Evolutionary conservation across 257 asterid species (phyloP).

Genomic region (Lavandula angustifolia): DNA sequence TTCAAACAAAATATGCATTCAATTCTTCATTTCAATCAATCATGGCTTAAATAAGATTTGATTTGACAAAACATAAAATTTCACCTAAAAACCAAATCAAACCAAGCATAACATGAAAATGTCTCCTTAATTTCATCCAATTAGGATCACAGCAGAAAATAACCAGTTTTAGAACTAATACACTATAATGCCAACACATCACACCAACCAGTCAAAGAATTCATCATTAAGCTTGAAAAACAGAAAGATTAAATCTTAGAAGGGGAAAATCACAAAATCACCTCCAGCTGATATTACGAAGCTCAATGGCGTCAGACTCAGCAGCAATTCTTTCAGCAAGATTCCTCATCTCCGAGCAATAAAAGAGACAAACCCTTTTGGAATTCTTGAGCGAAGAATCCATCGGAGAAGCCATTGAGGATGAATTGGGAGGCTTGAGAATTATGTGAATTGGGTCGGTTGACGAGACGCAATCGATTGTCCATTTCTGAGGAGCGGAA

Average conservation of each 20-base stretch:
- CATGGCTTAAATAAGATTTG: too few relatives aligned
- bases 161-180: background rate
- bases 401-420: conserved; percentile 45
- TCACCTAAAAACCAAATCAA: too few relatives aligned
- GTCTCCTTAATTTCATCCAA: background rate
- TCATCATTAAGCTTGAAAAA: background rate
- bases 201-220: background rate
- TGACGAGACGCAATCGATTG: conserved; percentile 70
- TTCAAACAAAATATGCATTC: background rate
- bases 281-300: conserved; percentile 90
- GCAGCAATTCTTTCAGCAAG: conserved; percentile 81
- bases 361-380: conserved; percentile 73
- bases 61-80: too few relatives aligned
- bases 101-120: background rate
- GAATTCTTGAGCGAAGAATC: conserved; percentile 43
- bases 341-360: conserved; percentile 85
- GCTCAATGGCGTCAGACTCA: conserved; percentile 88
- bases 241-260: too few relatives aligned
- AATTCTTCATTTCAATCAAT: too few relatives aligned
- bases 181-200: background rate
- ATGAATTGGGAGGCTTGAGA: conserved; percentile 72
- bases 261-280: too few relatives aligned
- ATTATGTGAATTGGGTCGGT: conserved; percentile 84
- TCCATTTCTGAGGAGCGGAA: conserved; percentile 65
- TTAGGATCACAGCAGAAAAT: conserved; percentile 1